A percentile compares a stretch with the other conserved stretches of the same genome.
Conservation (phyloP, 2,329 filamentous ascomycete genomes). For the Scleromitrula shiraiana region DNA sequence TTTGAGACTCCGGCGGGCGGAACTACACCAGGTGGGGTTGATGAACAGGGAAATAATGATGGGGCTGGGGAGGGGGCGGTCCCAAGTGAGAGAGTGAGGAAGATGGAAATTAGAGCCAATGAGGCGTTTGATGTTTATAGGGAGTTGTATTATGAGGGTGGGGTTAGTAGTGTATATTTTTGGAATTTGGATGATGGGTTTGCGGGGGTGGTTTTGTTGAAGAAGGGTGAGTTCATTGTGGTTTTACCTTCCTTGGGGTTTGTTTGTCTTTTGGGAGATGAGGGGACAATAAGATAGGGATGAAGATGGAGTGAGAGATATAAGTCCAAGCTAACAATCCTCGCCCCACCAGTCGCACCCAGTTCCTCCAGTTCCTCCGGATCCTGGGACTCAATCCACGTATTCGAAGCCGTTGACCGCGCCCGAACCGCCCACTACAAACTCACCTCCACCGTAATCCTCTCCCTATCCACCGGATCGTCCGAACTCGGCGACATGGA, state of each 20-base stretch:
- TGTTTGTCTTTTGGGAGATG: background rate
- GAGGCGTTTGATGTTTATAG: slow-evolving; percentile 96
- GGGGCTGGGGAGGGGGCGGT: slow-evolving; percentile 70
- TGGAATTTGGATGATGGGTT: slow-evolving; percentile 99
- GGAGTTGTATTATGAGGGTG: slow-evolving; percentile 94
- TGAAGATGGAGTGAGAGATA: too few relatives aligned
- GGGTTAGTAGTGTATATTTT: slow-evolving; percentile 92
- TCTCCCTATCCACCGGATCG: slow-evolving; percentile 67
- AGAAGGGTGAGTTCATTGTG: slow-evolving; percentile 61
- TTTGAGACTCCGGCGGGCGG: slow-evolving; percentile 84
- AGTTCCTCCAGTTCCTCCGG: slow-evolving; percentile 61
- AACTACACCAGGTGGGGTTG: slow-evolving; percentile 45
- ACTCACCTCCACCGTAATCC: slow-evolving; percentile 91
- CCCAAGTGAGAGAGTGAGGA: slow-evolving; percentile 81
- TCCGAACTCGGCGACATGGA: slow-evolving; percentile 75
- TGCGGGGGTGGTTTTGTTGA: slow-evolving; percentile 87
- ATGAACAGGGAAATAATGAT: slow-evolving; percentile 43
- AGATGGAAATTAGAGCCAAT: slow-evolving; percentile 90
- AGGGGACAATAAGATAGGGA: too few relatives aligned
- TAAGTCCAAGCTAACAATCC: slow-evolving; percentile 2
- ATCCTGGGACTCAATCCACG: slow-evolving; percentile 97
- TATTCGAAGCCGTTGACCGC: slow-evolving; percentile 92
- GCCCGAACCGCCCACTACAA: slow-evolving; percentile 93
- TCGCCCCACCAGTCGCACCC: slow-evolving; percentile 47
- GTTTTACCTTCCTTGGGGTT: background rate